Base-by-base conservation (phyloP, 768 basidiomycete species). In the Cystofilobasidium ferigula region DNA sequence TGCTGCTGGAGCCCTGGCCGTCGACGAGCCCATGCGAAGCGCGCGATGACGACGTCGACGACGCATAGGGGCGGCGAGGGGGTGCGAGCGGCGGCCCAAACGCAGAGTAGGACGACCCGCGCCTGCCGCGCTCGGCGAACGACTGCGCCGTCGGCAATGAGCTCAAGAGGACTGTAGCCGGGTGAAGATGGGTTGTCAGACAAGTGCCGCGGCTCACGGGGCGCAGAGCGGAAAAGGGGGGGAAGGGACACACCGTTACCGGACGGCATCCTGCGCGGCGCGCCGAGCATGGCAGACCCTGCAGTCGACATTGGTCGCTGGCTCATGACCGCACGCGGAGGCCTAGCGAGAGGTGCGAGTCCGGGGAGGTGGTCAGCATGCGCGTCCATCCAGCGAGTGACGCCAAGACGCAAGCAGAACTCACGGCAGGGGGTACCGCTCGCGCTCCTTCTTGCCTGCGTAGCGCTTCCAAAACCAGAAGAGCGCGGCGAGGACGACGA, bases 381-480 rank as follows among this genome's bases (percentile, higher is more conserved):
- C 8, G 24, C 57, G 16, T 36, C 35, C 8, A 24, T 22, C 35
- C 12, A 5, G n/a, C n/a, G n/a, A n/a, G n/a, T n/a, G n/a, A n/a
- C n/a, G n/a, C n/a, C n/a, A n/a, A n/a, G n/a, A n/a, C 6, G 14
- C 7, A 43, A n/a, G 14, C 2, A 28, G 30, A n/a, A 61, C 60
- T 30, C 28, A 61, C 60, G 60, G 60, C 60, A 61, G 32, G 3
- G 60, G 60, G 22, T 32, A 61, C 28, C 40, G 13, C 38, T 61
- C n/a, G 32, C 43, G 13, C 60, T 61, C 60, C 16, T 14, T 10
- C 36, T 24, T 47, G 42, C 43, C 30, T 32, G 22, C 22, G 32
- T 16, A 48, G 9, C 20, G 9, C 60, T 45, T 45, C 42, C 40
- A 61, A 5, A n/a, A 20, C 10, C 14, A 18, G 2, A 1, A 28